Base-by-base conservation (phyloP, 2,329 filamentous ascomycete genomes). In the Trichoderma cornu-damae region DNA sequence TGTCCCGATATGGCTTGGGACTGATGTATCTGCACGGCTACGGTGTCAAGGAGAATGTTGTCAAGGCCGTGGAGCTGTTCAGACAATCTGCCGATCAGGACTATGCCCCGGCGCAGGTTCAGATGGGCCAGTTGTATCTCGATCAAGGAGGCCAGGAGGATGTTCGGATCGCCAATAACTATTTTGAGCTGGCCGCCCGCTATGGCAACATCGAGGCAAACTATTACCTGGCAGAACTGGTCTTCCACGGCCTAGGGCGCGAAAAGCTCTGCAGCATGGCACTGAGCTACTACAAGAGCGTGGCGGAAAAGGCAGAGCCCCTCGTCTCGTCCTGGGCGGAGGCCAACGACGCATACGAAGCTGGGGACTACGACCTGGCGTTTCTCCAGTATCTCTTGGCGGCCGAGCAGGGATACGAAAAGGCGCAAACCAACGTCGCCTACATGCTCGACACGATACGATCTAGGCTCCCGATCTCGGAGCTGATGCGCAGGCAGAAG, bases 151-250 rank as follows among this genome's bases (percentile, higher is more conserved):
- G 76, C 26, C 70, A 76, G 1, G 79, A 83, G 44, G 90, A 96
- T 64, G 75, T 94, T n/a, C 75, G 80, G 4, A 85, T 86, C 0
- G 92, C 92, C 2, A 88, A 85, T 59, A 85, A 87, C 63, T 96
- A 95, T 70, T 96, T 96, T 65, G 91, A 96, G 67, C 79, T 93
- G 47, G 92, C 92, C 4, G 87, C 87, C 38, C 79, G 89, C 22
- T 90, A 90, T 68, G 87, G 87, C 12, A 88, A 91, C 67, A 88
- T 96, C 61, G 91, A 96, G 71, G 89, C 91, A 0, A 90, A 89
- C 68, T 96, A 96, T 73, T 96, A 96, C 69, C 82, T 96, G 3
- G 92, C 90, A 2, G 92, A 96, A 72, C 84, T 96, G 76, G 87
- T 86, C 22, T 83, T 92, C 64, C 83, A 89, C 61, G 91, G 89